These are phyloP conservation scores for Fereydounia khargensis DNA, from an alignment of 1,284 basidiomycete genomes.

Conservation along the genomic window DNA sequence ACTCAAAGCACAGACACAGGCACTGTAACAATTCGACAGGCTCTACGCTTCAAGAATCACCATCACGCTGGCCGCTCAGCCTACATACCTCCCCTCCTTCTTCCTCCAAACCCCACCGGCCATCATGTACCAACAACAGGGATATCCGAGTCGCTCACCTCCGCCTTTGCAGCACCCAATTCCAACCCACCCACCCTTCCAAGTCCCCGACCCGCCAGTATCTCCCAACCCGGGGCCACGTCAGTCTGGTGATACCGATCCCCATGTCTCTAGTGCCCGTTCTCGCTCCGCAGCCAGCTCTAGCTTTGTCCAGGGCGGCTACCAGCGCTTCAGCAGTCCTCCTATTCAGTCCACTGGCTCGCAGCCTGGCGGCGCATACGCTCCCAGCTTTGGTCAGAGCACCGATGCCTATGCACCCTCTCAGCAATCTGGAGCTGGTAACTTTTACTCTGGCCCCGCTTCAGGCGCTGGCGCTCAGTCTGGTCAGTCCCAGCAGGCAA, in stretches of 20 bases:
- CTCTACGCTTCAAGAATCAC: too few species aligned
- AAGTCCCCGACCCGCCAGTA: slow-evolving; percentile 44
- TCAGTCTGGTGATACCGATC: slow-evolving; percentile 3
- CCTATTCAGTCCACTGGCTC: slow-evolving; percentile 19
- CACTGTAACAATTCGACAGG: too few species aligned
- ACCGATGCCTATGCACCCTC: neutral
- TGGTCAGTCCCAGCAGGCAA: neutral
- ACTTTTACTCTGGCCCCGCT: neutral
- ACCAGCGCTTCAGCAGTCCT: slow-evolving; percentile 32
- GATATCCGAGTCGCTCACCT: slow-evolving; percentile 26
- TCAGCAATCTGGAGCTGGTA: too few species aligned
- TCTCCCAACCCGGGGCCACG: slow-evolving; percentile 18
- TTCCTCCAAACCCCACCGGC: neutral
- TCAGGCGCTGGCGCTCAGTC: neutral
- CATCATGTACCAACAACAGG: slow-evolving; percentile 35
- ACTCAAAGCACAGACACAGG: too few species aligned
- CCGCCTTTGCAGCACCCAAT: slow-evolving; percentile 55
- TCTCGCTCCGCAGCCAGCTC: slow-evolving; percentile 18
- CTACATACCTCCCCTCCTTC: too few species aligned
- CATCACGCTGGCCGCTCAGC: too few species aligned
- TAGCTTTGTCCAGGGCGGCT: slow-evolving; percentile 12
- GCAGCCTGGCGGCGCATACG: slow-evolving; percentile 7
- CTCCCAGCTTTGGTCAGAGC: neutral
- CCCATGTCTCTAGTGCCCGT: slow-evolving; percentile 20
- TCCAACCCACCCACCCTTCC: slow-evolving; percentile 52